phyloP scores from a whole-genome alignment of 208 protist species.

The Porcisia hertigi region DNA sequence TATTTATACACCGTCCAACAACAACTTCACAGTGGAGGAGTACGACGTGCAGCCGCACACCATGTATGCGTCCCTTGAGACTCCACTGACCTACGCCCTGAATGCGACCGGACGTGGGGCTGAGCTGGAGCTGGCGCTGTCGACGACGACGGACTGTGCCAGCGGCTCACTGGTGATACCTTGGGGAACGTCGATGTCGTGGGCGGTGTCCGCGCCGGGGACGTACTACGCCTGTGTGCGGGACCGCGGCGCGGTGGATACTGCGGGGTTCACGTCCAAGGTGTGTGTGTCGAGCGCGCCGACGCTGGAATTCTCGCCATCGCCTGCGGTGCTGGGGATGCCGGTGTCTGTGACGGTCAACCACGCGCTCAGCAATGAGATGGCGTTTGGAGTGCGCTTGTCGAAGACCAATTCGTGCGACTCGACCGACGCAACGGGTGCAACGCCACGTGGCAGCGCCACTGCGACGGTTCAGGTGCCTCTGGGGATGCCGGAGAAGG shows the following conservation, averaged over 20 bases:
- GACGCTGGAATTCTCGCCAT: slow-evolving; percentile 25
- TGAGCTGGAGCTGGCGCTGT: slow-evolving; percentile 3
- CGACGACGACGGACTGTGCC: slow-evolving; percentile 8
- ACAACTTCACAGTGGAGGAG: slow-evolving; percentile 11
- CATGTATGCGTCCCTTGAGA: slow-evolving; percentile 1
- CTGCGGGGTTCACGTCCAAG: slow-evolving; percentile 14
- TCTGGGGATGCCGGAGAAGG: neutral
- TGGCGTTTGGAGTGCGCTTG: neutral
- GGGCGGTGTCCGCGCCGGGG: slow-evolving; percentile 17
- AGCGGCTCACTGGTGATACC: neutral
- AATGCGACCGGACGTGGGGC: neutral
- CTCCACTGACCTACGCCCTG: neutral
- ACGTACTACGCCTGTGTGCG: slow-evolving; percentile 58
- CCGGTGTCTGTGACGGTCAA: neutral
- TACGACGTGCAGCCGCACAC: slow-evolving; percentile 18
- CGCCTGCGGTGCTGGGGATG: neutral
- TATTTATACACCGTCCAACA: neutral
- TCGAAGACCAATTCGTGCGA: neutral
- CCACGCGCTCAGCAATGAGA: neutral
- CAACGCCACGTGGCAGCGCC: neutral
- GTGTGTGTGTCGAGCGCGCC: slow-evolving; percentile 36
- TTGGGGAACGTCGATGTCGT: slow-evolving; percentile 8
- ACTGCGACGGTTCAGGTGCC: neutral
- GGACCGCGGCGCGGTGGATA: neutral
- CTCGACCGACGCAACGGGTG: neutral